Evolutionary conservation across 108 stramenopile species (phyloP).

Genomic region (Cyclostephanos invisitatus): DNA sequence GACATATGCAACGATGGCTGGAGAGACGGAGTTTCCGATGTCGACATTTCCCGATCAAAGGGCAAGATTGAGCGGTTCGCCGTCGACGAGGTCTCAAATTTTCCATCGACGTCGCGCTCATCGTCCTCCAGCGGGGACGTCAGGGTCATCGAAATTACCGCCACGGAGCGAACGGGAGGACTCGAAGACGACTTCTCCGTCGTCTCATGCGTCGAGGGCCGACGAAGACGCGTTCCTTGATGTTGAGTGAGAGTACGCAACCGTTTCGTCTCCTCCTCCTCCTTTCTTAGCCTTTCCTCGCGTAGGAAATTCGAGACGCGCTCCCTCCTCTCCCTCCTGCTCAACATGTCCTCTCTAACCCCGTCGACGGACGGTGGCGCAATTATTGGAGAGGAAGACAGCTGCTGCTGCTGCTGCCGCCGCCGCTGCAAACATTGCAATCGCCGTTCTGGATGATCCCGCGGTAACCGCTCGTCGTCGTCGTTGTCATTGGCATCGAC

Average conservation of each 20-base stretch:
- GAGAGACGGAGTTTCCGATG: not conserved
- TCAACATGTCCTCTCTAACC: too few relatives aligned
- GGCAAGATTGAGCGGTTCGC: not conserved
- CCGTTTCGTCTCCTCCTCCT: not conserved
- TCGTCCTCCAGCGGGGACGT: not conserved
- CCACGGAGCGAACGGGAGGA: not conserved
- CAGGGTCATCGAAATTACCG: not conserved
- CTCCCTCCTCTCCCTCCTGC: not conserved
- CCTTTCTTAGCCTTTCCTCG: constrained; percentile 1
- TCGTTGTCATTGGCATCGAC: too few relatives aligned
- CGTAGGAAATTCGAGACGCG: constrained; percentile 3
- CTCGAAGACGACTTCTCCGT: not conserved
- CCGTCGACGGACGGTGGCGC: too few relatives aligned
- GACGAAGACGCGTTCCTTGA: not conserved
- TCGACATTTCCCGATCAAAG: not conserved
- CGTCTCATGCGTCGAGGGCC: not conserved
- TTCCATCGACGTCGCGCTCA: not conserved
- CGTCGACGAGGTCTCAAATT: not conserved
- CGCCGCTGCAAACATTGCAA: too few relatives aligned
- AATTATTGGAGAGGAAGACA: too few relatives aligned
- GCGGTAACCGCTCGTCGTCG: too few relatives aligned
- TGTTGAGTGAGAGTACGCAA: not conserved
- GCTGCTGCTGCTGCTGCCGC: too few relatives aligned
- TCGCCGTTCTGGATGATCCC: too few relatives aligned
- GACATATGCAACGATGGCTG: not conserved